A percentile compares a stretch with the other conserved stretches of the same genome.
These are phyloP conservation scores for Fomitopsis pulvina DNA, from an alignment of 768 basidiomycete genomes.

Conservation along the genomic window DNA sequence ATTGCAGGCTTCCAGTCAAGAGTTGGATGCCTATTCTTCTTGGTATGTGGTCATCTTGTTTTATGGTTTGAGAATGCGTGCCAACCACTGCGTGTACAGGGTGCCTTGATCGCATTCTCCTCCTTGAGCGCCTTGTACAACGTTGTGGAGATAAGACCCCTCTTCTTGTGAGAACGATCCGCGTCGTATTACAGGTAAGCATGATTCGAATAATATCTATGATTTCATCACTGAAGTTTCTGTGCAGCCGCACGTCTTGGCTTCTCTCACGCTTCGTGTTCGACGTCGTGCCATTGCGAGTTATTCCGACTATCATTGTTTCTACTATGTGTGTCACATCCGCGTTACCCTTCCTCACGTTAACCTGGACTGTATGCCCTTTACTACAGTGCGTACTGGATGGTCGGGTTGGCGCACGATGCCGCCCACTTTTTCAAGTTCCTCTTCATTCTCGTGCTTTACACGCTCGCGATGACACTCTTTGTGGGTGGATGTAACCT, in stretches of 20 bases:
- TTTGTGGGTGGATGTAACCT: constrained; percentile 46
- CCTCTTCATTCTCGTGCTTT: constrained; percentile 82
- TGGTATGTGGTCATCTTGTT: constrained; percentile 39
- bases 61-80: neutral
- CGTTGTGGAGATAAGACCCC: constrained; percentile 71
- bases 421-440: constrained; percentile 92
- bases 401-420: constrained; percentile 81
- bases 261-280: constrained; percentile 82
- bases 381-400: constrained; percentile 88
- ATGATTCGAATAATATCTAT: neutral
- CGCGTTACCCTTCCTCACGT: neutral
- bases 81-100: constrained; percentile 33
- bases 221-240: neutral
- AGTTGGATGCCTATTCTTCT: constrained; percentile 92
- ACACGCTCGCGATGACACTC: constrained; percentile 78
- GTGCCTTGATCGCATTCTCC: constrained; percentile 87
- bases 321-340: constrained; percentile 60
- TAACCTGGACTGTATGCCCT: constrained; percentile 3
- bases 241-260: constrained; percentile 78
- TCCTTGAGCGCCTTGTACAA: constrained; percentile 88
- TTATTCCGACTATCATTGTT: constrained; percentile 86
- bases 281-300: constrained; percentile 82
- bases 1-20: constrained; percentile 94
- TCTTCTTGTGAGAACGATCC: constrained; percentile 89
- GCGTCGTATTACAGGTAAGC: constrained; percentile 76